Percentiles rank a stretch among this genome's conserved stretches.
Conservation (phyloP, 192 early-diverging fungal genomes). For the Podochytrium sp. region DNA sequence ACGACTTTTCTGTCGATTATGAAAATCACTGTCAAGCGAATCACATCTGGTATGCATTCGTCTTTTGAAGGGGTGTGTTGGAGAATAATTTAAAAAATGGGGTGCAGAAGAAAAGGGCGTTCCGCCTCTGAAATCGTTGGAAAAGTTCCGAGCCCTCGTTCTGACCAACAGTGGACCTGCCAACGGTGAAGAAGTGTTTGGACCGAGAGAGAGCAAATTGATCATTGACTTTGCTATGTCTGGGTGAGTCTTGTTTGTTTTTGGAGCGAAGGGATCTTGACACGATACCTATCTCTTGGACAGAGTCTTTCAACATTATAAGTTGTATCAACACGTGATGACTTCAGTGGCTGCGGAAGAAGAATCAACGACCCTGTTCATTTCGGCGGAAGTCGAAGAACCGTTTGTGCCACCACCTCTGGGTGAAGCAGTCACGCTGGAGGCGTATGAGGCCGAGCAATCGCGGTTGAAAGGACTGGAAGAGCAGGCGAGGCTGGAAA, state of each 20-base stretch:
- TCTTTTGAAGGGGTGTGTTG: too few relatives aligned
- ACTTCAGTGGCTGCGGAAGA: slow-evolving; percentile 12
- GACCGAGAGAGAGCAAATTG: slow-evolving; percentile 14
- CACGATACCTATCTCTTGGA: neutral
- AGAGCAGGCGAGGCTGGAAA: slow-evolving; percentile 31
- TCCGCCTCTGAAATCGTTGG: slow-evolving; percentile 5
- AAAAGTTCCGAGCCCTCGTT: slow-evolving; percentile 24
- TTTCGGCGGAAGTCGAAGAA: slow-evolving; percentile 17
- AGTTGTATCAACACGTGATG: slow-evolving; percentile 27
- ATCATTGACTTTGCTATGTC: slow-evolving; percentile 29
- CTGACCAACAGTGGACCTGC: slow-evolving; percentile 6
- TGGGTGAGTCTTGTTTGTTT: slow-evolving; percentile 15
- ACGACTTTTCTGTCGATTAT: slow-evolving; percentile 32
- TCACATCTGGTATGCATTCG: neutral
- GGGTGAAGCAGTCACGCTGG: slow-evolving; percentile 33
- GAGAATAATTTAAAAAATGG: too few relatives aligned
- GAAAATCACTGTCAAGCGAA: slow-evolving; percentile 31
- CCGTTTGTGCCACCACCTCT: slow-evolving; percentile 33
- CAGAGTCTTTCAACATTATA: slow-evolving; percentile 39
- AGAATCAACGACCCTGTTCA: neutral
- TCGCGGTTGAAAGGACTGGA: slow-evolving; percentile 23
- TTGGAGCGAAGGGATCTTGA: neutral
- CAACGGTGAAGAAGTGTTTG: slow-evolving; percentile 27
- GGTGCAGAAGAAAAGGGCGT: neutral
- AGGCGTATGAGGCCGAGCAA: slow-evolving; percentile 33